Conservation (phyloP, 257 asterid species). For the Penstemon davidsonii region DNA sequence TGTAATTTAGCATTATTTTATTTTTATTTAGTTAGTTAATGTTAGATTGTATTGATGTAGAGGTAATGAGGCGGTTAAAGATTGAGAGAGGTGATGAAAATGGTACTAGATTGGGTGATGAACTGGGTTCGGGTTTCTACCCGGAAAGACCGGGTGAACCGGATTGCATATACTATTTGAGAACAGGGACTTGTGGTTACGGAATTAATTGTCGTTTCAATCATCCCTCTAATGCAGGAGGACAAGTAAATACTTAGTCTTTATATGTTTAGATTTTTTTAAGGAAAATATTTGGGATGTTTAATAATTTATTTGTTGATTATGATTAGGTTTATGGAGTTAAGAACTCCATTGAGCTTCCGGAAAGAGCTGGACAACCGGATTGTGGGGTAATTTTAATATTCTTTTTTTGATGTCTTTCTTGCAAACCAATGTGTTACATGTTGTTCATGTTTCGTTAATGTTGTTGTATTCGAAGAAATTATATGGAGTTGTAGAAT, state of each 20-base stretch:
- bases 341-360: slow-evolving; percentile 40
- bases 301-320: slow-evolving; percentile 25
- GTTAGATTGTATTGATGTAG: slow-evolving; percentile 26
- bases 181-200: slow-evolving; percentile 73
- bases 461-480: neutral
- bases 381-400: slow-evolving; percentile 56
- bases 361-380: slow-evolving; percentile 63
- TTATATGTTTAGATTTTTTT: neutral
- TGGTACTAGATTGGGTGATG: slow-evolving; percentile 39
- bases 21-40: neutral
- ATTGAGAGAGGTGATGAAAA: slow-evolving; percentile 41
- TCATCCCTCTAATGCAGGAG: slow-evolving; percentile 51
- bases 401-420: neutral
- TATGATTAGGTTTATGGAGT: slow-evolving; percentile 38
- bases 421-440: slow-evolving; percentile 1
- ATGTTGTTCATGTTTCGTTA: neutral
- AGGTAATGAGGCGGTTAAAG: slow-evolving; percentile 43
- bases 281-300: neutral
- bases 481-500: no score
- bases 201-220: slow-evolving; percentile 68
- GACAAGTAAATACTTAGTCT: slow-evolving; percentile 30
- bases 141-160: slow-evolving; percentile 79
- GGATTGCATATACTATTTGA: slow-evolving; percentile 60
- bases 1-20: neutral
- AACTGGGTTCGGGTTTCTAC: slow-evolving; percentile 36